Percentiles rank a stretch among this genome's conserved stretches.
phyloP scores from a whole-genome alignment of 2,329 filamentous ascomycete genomes.

The Diplodia scrobiculata region DNA sequence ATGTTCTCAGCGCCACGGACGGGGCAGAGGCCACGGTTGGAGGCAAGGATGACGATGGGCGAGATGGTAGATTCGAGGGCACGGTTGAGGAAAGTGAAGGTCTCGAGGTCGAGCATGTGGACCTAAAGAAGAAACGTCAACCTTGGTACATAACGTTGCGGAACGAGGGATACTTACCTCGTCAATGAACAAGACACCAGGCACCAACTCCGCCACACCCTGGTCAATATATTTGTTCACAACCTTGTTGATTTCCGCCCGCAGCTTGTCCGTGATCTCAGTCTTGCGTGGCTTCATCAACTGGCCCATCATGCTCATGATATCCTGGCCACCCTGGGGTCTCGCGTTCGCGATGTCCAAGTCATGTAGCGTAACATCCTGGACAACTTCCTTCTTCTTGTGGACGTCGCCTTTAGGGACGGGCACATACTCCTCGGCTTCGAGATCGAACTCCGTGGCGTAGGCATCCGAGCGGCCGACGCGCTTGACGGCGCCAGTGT shows the following conservation, averaged over 20 bases:
- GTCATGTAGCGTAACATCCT: slow-evolving; percentile 96
- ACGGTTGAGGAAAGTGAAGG: slow-evolving; percentile 98
- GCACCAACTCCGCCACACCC: slow-evolving; percentile 95
- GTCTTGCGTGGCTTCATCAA: slow-evolving; percentile 99
- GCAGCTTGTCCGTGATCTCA: slow-evolving; percentile 96
- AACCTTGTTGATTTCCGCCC: slow-evolving; percentile 97
- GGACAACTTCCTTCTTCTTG: slow-evolving; percentile 99
- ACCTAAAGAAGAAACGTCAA: slow-evolving; percentile 60
- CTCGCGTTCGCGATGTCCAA: slow-evolving; percentile 93
- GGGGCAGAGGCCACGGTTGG: slow-evolving; percentile 90
- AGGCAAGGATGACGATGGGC: slow-evolving; percentile 95
- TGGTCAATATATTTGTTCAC: slow-evolving; percentile 99
- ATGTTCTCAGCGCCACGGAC: slow-evolving; percentile 77
- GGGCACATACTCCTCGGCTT: slow-evolving; percentile 98
- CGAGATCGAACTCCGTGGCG: slow-evolving; percentile 96
- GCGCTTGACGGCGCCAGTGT: slow-evolving; percentile 96
- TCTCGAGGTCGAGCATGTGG: slow-evolving; percentile 99
- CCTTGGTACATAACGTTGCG: slow-evolving; percentile 30
- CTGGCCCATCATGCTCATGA: slow-evolving; percentile 99
- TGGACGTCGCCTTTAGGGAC: slow-evolving; percentile 98
- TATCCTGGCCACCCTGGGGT: slow-evolving; percentile 95
- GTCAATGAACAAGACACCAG: slow-evolving; percentile 96
- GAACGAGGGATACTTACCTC: slow-evolving; percentile 64
- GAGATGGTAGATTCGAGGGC: slow-evolving; percentile 94
- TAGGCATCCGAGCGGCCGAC: slow-evolving; percentile 96